phyloP scores from a whole-genome alignment of 2,329 filamentous ascomycete species.

The Lasiodiplodia gonubiensis region DNA sequence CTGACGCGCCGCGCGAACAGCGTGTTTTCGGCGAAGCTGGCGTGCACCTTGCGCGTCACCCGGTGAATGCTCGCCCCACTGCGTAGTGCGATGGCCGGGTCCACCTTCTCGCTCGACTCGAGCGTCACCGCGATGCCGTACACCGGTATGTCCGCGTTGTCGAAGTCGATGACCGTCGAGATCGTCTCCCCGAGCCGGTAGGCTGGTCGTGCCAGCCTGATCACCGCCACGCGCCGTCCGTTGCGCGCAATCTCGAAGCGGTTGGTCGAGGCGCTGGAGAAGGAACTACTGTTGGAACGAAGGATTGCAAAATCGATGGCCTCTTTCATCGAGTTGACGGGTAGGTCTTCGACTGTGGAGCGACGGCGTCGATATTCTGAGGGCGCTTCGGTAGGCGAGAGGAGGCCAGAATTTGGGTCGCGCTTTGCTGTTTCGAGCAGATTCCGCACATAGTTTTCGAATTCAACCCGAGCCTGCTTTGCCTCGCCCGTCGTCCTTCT shows the following conservation, averaged over 20 bases:
- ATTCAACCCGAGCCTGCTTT: slow-evolving; percentile 42
- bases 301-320: slow-evolving; percentile 91
- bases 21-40: slow-evolving; percentile 75
- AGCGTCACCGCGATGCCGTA: slow-evolving; percentile 85
- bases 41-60: slow-evolving; percentile 82
- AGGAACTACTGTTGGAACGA: slow-evolving; percentile 57
- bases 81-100: slow-evolving; percentile 78
- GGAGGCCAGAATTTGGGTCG: slow-evolving; percentile 55
- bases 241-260: slow-evolving; percentile 94
- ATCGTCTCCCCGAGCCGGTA: slow-evolving; percentile 90
- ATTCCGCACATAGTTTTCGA: slow-evolving; percentile 55
- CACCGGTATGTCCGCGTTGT: slow-evolving; percentile 74
- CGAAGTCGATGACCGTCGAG: slow-evolving; percentile 82
- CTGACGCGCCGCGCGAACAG: slow-evolving; percentile 79
- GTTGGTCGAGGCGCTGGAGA: slow-evolving; percentile 81
- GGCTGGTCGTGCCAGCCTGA: slow-evolving; percentile 85
- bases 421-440: slow-evolving; percentile 45
- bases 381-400: slow-evolving; percentile 73
- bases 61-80: slow-evolving; percentile 85
- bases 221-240: slow-evolving; percentile 86
- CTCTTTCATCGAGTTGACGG: slow-evolving; percentile 69
- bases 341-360: slow-evolving; percentile 62
- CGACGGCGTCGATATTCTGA: slow-evolving; percentile 43
- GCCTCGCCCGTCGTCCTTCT: slow-evolving; percentile 29
- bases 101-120: slow-evolving; percentile 85